These are phyloP conservation scores for Phoenix dactylifera DNA, from an alignment of 176 grass and related monocot species.

Conservation along the genomic window DNA sequence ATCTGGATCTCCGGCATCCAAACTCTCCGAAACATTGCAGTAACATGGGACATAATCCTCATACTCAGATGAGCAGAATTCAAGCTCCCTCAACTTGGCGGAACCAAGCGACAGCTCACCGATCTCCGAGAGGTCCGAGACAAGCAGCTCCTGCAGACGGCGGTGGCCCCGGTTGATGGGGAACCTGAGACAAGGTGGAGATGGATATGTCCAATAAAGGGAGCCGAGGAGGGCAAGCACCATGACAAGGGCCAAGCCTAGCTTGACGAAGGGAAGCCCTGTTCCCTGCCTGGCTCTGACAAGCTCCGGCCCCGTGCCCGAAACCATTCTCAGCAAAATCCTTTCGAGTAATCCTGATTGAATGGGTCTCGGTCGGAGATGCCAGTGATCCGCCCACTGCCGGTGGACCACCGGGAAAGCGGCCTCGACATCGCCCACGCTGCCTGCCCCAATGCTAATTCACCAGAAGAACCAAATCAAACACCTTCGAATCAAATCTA, in stretches of 20 bases:
- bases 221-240: conserved; percentile 41
- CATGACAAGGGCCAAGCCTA: conserved; percentile 37
- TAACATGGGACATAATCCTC: conserved; percentile 86
- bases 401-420: conserved; percentile 68
- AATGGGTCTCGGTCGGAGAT: conserved; percentile 8
- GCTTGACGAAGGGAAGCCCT: conserved; percentile 33
- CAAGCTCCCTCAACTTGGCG: conserved; percentile 47
- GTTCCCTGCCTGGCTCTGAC: conserved; percentile 32
- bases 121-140: conserved; percentile 73
- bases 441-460: neutral
- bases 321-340: conserved; percentile 52
- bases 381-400: conserved; percentile 16
- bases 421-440: conserved; percentile 50
- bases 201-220: conserved; percentile 65
- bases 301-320: conserved; percentile 13
- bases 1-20: conserved; percentile 61
- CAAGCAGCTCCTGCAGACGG: conserved; percentile 75
- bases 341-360: conserved; percentile 39
- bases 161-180: conserved; percentile 52
- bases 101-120: conserved; percentile 66
- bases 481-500: too few species aligned
- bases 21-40: conserved; percentile 68
- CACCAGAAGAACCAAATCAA: conserved; percentile 3
- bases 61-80: conserved; percentile 51
- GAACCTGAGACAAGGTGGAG: conserved; percentile 23